Evolutionary conservation across 1,139 yeast genomes (phyloP), one percentile per base, ranked within the genome.

Genomic region (Lodderomyces beijingensis): DNA sequence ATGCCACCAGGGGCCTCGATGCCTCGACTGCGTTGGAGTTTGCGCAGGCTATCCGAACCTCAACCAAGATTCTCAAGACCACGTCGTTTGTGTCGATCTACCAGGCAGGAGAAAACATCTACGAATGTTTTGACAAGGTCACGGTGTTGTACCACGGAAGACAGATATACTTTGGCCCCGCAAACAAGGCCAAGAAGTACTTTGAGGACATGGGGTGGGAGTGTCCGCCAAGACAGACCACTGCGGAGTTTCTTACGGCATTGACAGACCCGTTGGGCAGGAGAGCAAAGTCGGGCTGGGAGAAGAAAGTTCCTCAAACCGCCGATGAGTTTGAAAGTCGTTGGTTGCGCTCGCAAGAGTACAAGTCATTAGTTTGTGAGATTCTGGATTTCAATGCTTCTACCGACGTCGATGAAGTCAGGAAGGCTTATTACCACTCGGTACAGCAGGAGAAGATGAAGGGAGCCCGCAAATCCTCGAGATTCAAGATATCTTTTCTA

Each of bases 1-100:
- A 79, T 48, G 79, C 86, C n/a, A 79, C 87, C n/a, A 67, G 86
- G 57, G 87, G 87, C 51, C 64, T 79, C 40, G 87, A 79, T 60
- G 79, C 87, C 15, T 76, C 85, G 6, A 79, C 87, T 14, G 87
- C 87, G 16, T 65, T 79, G 44, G 86, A 79, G 48, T 79, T 71
- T 49, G 65, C 75, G 14, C 73, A 69, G 49, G 81, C 83, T 33
- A 65, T 79, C 28, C 73, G 82, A 51, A 69, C 79, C 2, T 66
- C 77, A 13, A 77, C 86, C 11, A 72, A 71, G 42, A 55, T 78
- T 49, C 55, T 75, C 52, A 65, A 66, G 37, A 65, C 70, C 32
- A 70, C 82, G 17, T 79, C 82, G 3, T 58, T 79, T 36, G 79
- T 78, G 32, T 74, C 82, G 10, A 62, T 70, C 33, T 79, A 79